Conservation (phyloP, 345 rosid species). For the Gynandropsis gynandra region DNA sequence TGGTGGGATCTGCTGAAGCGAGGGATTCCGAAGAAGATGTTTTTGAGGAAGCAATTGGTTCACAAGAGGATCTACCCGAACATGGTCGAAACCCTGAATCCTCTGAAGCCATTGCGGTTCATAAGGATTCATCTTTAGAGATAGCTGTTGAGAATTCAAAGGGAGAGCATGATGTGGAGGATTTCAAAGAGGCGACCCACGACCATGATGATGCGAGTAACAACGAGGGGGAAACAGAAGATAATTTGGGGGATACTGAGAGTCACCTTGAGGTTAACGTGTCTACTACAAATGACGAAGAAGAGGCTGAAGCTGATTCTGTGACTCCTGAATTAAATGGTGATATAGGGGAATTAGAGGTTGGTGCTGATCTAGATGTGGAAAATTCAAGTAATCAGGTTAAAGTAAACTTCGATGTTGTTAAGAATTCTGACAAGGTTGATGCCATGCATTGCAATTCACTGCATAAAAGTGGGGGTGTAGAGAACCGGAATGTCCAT, state of each 20-base stretch:
- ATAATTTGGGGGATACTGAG: conserved; percentile 25
- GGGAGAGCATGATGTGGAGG: conserved; percentile 38
- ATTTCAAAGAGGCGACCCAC: conserved; percentile 48
- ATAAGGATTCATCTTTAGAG: conserved; percentile 3
- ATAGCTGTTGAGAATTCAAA: too few relatives aligned
- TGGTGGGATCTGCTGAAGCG: conserved; percentile 27
- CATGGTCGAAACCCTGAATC: conserved; percentile 21
- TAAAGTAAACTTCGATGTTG: conserved; percentile 23
- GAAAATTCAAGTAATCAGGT: conserved; percentile 16
- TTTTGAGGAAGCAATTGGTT: conserved; percentile 64
- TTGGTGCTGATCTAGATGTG: conserved; percentile 9
- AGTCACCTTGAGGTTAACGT: conserved; percentile 12
- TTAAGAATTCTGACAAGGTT: conserved; percentile 29
- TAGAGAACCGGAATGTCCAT: conserved; percentile 12
- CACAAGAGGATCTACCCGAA: too few relatives aligned
- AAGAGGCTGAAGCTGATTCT: conserved; percentile 33
- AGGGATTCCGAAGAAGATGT: conserved; percentile 52
- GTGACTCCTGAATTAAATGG: conserved; percentile 19
- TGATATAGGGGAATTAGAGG: conserved; percentile 22
- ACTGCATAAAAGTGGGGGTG: conserved; percentile 16
- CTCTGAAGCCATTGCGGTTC: neutral
- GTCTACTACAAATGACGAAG: conserved; percentile 34
- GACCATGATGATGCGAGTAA: conserved; percentile 25
- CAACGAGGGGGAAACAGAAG: conserved; percentile 22
- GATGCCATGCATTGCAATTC: too few relatives aligned